phyloP scores from a whole-genome alignment of 2,329 filamentous ascomycete species.

The Calonectria multiphialidica region DNA sequence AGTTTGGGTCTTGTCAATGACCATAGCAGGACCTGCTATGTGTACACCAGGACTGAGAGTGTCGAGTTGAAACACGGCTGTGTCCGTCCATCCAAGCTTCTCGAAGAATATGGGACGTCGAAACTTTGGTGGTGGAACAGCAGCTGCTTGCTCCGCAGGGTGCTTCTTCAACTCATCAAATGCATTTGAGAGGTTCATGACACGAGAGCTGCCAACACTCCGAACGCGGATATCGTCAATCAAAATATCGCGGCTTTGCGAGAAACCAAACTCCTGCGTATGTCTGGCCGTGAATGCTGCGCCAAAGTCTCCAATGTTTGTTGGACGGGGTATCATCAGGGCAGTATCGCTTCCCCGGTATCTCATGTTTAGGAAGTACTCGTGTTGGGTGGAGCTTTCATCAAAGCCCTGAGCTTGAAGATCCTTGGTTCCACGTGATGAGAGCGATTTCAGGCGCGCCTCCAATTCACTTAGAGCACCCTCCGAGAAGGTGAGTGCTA shows the following conservation, averaged over 20 bases:
- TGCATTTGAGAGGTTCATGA: constrained; percentile 38
- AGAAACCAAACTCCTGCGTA: constrained; percentile 56
- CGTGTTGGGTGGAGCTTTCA: constrained; percentile 54
- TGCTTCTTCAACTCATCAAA: constrained; percentile 41
- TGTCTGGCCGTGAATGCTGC: constrained; percentile 50
- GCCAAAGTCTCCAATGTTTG: constrained; percentile 45
- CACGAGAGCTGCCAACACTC: constrained; percentile 47
- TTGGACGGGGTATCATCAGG: constrained; percentile 52
- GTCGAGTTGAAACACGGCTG: constrained; percentile 41
- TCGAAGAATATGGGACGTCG: constrained; percentile 42
- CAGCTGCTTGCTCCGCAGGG: constrained; percentile 4
- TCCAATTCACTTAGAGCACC: constrained; percentile 32
- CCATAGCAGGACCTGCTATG: constrained; percentile 72
- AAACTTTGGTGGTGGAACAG: constrained; percentile 34
- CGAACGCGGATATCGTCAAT: constrained; percentile 59
- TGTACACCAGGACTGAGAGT: constrained; percentile 32
- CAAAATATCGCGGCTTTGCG: constrained; percentile 52
- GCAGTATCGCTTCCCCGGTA: constrained; percentile 58
- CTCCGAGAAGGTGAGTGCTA: constrained; percentile 43
- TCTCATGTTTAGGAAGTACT: constrained; percentile 58
- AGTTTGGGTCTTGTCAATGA: constrained; percentile 80
- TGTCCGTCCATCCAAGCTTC: constrained; percentile 41
- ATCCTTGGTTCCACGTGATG: constrained; percentile 34
- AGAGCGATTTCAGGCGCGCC: constrained; percentile 38
- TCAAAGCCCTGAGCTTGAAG: constrained; percentile 52